These are phyloP conservation scores for Schwanniomyces sp. DNA, from an alignment of 805 yeast genomes.

Conservation along the genomic window DNA sequence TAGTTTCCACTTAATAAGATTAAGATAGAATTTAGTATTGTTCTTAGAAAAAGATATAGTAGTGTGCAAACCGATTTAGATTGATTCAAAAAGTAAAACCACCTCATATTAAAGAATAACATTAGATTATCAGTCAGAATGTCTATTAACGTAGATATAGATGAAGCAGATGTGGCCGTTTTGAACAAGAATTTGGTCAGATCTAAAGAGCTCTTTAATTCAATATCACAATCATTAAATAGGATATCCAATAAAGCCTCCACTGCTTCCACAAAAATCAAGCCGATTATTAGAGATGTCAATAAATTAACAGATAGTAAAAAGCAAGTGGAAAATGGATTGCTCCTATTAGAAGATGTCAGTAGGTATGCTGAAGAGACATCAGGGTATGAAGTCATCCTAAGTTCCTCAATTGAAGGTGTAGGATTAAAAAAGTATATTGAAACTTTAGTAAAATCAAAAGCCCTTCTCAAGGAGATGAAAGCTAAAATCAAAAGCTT, in stretches of 20 bases:
- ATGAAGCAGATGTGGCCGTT: slow-evolving; percentile 82
- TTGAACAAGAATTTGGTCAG: slow-evolving; percentile 69
- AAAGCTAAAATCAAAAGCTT: slow-evolving; percentile 49
- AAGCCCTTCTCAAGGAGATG: slow-evolving; percentile 47
- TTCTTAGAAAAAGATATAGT: not conserved
- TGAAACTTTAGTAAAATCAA: slow-evolving; percentile 36
- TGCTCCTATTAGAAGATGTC: slow-evolving; percentile 51
- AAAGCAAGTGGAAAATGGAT: slow-evolving; percentile 55
- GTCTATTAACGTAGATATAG: slow-evolving; percentile 48
- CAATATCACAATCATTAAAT: slow-evolving; percentile 55
- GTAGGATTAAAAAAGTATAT: slow-evolving; percentile 39
- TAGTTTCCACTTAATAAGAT: too few species aligned
- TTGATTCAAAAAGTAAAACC: not conserved
- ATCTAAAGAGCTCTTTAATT: slow-evolving; percentile 53
- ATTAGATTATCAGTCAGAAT: not conserved
- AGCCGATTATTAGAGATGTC: slow-evolving; percentile 69
- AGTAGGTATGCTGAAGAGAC: slow-evolving; percentile 49
- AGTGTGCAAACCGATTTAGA: not conserved
- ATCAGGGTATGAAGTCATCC: slow-evolving; percentile 37
- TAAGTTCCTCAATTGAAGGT: slow-evolving; percentile 34
- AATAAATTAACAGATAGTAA: slow-evolving; percentile 55
- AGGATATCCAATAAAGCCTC: slow-evolving; percentile 53
- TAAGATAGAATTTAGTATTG: too few species aligned
- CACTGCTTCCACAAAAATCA: slow-evolving; percentile 60
- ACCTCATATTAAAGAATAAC: not conserved